Conservation (phyloP, 2,329 filamentous ascomycete species). For the Endocalyx cinctus region DNA sequence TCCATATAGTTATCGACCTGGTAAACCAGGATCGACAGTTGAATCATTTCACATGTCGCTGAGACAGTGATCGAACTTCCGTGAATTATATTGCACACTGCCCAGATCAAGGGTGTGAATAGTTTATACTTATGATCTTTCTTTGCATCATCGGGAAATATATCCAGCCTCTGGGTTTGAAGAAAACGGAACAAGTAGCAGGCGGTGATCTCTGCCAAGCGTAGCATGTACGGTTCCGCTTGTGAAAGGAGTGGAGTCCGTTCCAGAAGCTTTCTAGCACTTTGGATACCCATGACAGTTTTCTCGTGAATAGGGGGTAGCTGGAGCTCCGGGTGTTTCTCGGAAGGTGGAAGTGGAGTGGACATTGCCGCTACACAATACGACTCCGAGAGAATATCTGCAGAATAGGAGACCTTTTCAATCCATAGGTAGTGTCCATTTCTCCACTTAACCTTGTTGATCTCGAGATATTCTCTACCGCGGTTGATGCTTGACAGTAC, state of each 20-base stretch:
- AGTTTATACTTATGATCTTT: constrained; percentile 5
- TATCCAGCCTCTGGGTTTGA: not conserved
- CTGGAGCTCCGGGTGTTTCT: no score
- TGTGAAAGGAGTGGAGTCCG: constrained; percentile 1
- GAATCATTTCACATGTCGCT: constrained; percentile 4
- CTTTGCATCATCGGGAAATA: constrained; percentile 2
- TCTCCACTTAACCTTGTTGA: constrained; percentile 1
- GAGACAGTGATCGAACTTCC: not conserved
- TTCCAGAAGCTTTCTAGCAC: not conserved
- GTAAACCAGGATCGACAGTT: constrained; percentile 4
- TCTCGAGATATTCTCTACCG: constrained; percentile 1
- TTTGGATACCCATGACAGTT: no score
- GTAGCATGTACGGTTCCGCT: not conserved
- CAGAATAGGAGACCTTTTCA: constrained; percentile 4
- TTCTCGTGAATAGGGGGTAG: no score
- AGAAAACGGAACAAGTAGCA: not conserved
- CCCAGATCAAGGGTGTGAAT: constrained; percentile 5
- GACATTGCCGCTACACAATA: constrained; percentile 2
- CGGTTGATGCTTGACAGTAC: not conserved
- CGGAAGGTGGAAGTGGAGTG: not conserved
- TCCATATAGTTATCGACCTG: constrained; percentile 7
- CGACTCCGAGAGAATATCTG: constrained; percentile 1
- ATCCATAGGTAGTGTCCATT: constrained; percentile 3
- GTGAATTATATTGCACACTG: not conserved
- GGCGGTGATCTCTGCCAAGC: not conserved